Percentiles rank a stretch among this genome's conserved stretches.
phyloP scores from a whole-genome alignment of 495 filamentous ascomycete genomes.

The Aspergillus panamensis region DNA sequence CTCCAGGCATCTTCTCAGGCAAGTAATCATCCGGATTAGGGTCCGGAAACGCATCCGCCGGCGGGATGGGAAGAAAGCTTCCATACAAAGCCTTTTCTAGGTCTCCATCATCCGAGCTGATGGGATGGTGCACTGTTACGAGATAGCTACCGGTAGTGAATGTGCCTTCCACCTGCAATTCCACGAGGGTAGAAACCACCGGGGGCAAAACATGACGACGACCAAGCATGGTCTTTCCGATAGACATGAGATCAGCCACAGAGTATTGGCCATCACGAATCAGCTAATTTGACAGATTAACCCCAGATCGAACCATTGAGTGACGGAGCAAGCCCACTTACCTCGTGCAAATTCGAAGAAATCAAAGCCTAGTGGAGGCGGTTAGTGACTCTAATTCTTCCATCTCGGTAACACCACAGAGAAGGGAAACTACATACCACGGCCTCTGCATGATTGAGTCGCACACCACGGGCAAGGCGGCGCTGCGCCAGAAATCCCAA shows the following conservation, averaged over 20 bases:
- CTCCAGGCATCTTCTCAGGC: constrained; percentile 68
- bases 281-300: constrained; percentile 46
- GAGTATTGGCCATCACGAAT: constrained; percentile 95
- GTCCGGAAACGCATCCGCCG: constrained; percentile 60
- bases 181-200: constrained; percentile 68
- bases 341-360: constrained; percentile 85
- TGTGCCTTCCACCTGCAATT: constrained; percentile 93
- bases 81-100: constrained; percentile 85
- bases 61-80: constrained; percentile 82
- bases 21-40: constrained; percentile 60
- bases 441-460: constrained; percentile 88
- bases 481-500: constrained; percentile 84
- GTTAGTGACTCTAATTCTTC: constrained; percentile 7
- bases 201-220: constrained; percentile 88
- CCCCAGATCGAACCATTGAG: constrained; percentile 4
- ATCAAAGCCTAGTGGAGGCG: constrained; percentile 69
- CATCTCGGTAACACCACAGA: neutral
- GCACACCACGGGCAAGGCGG: constrained; percentile 82
- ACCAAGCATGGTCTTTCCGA: constrained; percentile 89
- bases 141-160: constrained; percentile 90
- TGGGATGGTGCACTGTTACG: constrained; percentile 89
- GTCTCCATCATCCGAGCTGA: constrained; percentile 83
- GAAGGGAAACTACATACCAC: constrained; percentile 52
- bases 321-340: constrained; percentile 28
- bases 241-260: constrained; percentile 88